Percentiles rank a stretch among this genome's conserved stretches.
Evolutionary conservation across 257 asterid genomes (phyloP).

Genomic region (Fraxinus anomala): DNA sequence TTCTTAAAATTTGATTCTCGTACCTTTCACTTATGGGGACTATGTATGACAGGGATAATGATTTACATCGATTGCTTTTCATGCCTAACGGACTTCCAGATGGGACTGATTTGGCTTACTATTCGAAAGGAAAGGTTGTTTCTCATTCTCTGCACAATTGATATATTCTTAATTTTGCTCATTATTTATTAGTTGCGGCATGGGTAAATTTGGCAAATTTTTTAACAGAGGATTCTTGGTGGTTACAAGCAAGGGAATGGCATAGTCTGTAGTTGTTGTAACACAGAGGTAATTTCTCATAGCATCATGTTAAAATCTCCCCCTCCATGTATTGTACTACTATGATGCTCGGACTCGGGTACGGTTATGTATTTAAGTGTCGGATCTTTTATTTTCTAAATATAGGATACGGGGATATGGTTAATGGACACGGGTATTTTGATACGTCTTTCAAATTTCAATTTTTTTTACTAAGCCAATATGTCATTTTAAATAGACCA

Average conservation of each 20-base stretch:
- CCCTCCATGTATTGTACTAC: background rate
- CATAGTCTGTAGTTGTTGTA: constrained; percentile 86
- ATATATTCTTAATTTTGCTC: constrained; percentile 13
- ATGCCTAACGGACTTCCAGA: constrained; percentile 99
- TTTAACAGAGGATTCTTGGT: constrained; percentile 78
- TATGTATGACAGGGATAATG: constrained; percentile 73
- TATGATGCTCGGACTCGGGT: no score
- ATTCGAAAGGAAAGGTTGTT: constrained; percentile 95
- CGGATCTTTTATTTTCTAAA: no score
- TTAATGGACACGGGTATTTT: no score
- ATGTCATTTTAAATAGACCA: no score
- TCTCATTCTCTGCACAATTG: constrained; percentile 9
- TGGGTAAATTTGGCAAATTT: constrained; percentile 17
- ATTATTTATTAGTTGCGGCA: constrained; percentile 5
- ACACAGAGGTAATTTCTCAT: constrained; percentile 57
- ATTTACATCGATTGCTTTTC: constrained; percentile 82
- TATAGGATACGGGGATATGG: no score
- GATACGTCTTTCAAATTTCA: no score
- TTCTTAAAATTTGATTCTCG: background rate
- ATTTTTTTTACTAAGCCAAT: no score
- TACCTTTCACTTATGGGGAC: constrained; percentile 10
- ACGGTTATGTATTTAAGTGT: no score
- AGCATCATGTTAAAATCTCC: constrained; percentile 11
- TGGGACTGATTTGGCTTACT: constrained; percentile 93
- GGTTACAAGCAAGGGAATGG: constrained; percentile 97